Base-by-base conservation (phyloP, 805 yeast genomes). In the Pachysolen tannophilus region DNA sequence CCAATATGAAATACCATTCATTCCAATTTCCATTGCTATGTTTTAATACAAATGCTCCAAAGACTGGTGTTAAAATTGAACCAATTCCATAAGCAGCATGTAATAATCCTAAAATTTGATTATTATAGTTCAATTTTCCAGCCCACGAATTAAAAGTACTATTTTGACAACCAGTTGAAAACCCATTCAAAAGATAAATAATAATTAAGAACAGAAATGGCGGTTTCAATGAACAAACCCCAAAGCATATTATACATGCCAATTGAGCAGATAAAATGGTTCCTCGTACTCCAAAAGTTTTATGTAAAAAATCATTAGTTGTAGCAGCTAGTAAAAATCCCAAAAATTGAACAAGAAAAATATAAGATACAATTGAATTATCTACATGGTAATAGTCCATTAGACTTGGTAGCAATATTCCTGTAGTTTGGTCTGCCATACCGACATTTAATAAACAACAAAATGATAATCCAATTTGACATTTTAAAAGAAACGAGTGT, bases 251-350 rank as follows among this genome's bases (percentile, higher is more conserved):
- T 1, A 61, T 43, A 65, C 64, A 61, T 17, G 49, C 36, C 2
- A 43, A 26, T 11, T 52, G 37, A 1, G 67, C 68, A 10, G 59
- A 20, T 1, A 53, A 38, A 44, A 63, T 74, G 0, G 71, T 62
- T 1, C 78, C 77, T 35, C 56, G 46, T 7, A 77, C 46, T 0
- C 86, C 86, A 6, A 69, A 30, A 5, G 33, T 33, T 13, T 52
- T 40, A 49, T 72, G 79, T 7, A 65, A 38, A 1, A 28, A 37
- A 26, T 69, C 72, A 41, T 69, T 74, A 10, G 61, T 34, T 3
- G 76, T 41, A 4, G 82, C 79, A 49, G 77, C 63, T 1, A 57
- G 34, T 13, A 75, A 57, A 48, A 77, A 78, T 0, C 86, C 85
- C 2, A 62, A 14, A 16, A 75, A 68, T 16, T 70, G 68, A 8